These are phyloP conservation scores for Colletotrichum sp. DNA, from an alignment of 2,329 filamentous ascomycete genomes.

Conservation along the genomic window DNA sequence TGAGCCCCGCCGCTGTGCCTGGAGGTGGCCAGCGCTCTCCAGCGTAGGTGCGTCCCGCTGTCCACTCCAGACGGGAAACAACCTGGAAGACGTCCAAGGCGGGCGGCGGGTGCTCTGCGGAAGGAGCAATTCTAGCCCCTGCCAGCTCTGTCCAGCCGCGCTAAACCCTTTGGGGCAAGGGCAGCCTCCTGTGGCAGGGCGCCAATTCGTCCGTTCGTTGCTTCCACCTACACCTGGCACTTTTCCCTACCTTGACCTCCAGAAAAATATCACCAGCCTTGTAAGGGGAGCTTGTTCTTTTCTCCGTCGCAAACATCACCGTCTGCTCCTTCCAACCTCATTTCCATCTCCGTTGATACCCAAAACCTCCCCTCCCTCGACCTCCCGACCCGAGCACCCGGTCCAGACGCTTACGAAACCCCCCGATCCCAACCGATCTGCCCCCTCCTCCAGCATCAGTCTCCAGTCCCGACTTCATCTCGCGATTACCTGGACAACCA, in stretches of 20 bases:
- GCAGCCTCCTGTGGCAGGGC: slow-evolving; percentile 18
- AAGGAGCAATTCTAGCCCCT: slow-evolving; percentile 15
- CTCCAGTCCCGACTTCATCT: slow-evolving; percentile 3
- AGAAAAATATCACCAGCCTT: slow-evolving; percentile 27
- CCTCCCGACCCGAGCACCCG: slow-evolving; percentile 13
- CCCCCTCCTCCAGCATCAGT: slow-evolving; percentile 3
- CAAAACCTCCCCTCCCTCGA: background rate
- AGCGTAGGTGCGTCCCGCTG: background rate
- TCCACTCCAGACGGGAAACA: background rate
- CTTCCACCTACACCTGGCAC: slow-evolving; percentile 21
- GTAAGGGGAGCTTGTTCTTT: slow-evolving; percentile 21
- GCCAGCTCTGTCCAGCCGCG: background rate
- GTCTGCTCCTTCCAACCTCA: slow-evolving; percentile 15
- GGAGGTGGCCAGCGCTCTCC: background rate
- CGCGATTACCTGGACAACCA: slow-evolving; percentile 19
- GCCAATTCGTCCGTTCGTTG: slow-evolving; percentile 24
- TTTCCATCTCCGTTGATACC: slow-evolving; percentile 25
- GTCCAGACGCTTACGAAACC: slow-evolving; percentile 4
- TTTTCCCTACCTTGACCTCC: slow-evolving; percentile 22
- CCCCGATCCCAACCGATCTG: slow-evolving; percentile 14
- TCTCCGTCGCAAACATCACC: slow-evolving; percentile 23
- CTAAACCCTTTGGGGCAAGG: slow-evolving; percentile 14
- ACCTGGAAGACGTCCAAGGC: background rate
- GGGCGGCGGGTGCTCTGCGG: background rate
- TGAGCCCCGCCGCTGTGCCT: slow-evolving; percentile 13